phyloP scores from a whole-genome alignment of 2,329 filamentous ascomycete species.

The Trichoderma hamatum region DNA sequence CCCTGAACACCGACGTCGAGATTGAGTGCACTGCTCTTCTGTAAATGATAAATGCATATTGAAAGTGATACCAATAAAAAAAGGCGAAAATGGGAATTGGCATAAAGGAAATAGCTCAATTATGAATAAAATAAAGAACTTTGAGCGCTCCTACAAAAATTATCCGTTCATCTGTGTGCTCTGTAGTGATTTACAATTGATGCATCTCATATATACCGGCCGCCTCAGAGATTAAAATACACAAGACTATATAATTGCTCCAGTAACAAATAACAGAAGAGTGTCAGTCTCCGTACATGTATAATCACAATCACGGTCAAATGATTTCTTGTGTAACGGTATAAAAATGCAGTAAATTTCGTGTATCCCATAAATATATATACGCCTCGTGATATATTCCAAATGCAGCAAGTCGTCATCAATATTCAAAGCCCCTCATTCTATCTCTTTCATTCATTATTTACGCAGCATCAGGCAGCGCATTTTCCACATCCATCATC shows the following conservation, averaged over 20 bases:
- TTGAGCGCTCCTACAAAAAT: not conserved
- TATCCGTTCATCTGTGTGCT: not conserved
- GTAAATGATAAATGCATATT: slow-evolving; percentile 25
- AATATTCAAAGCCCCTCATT: not conserved
- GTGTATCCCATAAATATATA: slow-evolving; percentile 1
- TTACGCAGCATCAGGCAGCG: slow-evolving; percentile 26
- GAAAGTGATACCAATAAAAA: not conserved
- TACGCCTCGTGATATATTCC: slow-evolving; percentile 11
- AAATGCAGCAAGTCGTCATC: slow-evolving; percentile 13
- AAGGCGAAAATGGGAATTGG: not conserved
- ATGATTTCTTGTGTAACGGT: not conserved
- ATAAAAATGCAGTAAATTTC: not conserved
- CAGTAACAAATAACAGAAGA: not conserved
- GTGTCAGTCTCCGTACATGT: not conserved
- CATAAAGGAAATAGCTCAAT: not conserved
- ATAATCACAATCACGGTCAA: not conserved
- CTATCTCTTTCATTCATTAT: not conserved
- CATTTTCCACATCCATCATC: slow-evolving; percentile 32
- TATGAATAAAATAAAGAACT: not conserved
- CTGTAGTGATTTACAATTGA: not conserved
- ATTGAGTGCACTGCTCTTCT: slow-evolving; percentile 42
- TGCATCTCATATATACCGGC: no score
- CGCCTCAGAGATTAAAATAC: not conserved
- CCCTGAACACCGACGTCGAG: slow-evolving; percentile 40
- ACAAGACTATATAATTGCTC: not conserved